Evolutionary conservation across 257 asterid species (phyloP), one percentile per base, ranked within the genome.

Genomic region (Solanum chmielewskii): DNA sequence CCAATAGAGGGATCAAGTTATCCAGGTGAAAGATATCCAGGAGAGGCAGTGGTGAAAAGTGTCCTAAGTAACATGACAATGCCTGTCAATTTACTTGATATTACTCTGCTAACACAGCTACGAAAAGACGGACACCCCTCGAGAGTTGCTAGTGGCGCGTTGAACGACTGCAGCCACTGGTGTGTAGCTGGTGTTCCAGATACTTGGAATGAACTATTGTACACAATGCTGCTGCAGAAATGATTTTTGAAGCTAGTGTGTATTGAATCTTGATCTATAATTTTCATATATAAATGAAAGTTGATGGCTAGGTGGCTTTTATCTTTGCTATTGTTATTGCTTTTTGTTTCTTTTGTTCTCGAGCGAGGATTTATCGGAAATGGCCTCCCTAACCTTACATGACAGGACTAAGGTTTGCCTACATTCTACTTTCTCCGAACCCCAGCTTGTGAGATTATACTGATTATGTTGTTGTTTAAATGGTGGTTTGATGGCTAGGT

Each of bases 91-190:
- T 44, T 94, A 90, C 89, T 94, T n/a, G 98, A 95, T 3, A 91
- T 94, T 39, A 86, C 97, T 1, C 64, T 88, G 66, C 93, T 95
- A 15, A 93, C 98, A n/a, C 96, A 90, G 81, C 70, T 94, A 2
- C 85, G 85, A 10, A 47, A 80, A 80, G 85, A 95, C 52, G 96
- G 97, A 16, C 98, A 94, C 85, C 98, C 98, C 14, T 90, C 96
- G 8, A 91, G 62, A 3, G 90, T 91, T 23, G 95, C 94, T 41
- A 37, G 78, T 29, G 95, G 89, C 7, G 93, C 89, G 11, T 37
- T 25, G 9, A 52, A 52, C n/a, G 98, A 95, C 77, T 94, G 98
- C 44, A 47, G 85, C 60, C 85, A 80, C 68, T 80, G 85, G 68
- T 80, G 85, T 80, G 66, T 47, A 47, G 85, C 42, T 80, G 85